Base-by-base conservation (phyloP, 2,329 filamentous ascomycete genomes). In the Penicillium sumatraense region DNA sequence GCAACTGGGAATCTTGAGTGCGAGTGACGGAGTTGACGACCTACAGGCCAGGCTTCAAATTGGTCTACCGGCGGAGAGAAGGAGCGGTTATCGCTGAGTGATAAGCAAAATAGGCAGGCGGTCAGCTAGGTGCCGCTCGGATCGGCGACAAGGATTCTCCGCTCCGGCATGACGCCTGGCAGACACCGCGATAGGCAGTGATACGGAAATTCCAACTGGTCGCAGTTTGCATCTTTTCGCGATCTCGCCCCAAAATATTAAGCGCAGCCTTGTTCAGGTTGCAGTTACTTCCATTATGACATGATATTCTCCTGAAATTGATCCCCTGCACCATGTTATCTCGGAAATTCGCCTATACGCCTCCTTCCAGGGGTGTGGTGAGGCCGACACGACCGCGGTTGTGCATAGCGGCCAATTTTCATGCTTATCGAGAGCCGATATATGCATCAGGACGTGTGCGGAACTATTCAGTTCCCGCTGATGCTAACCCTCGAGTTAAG, bases 341-440 rank as follows among this genome's bases (percentile, higher is more conserved):
- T 59, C 67, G 63, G 65, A 66, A 64, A 58, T 57, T 58, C 49
- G 63, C 63, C 48, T 66, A 62, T 60, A 27, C 62, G 56, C 69
- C 71, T 63, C 70, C 51, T 64, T 66, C 64, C 41, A 68, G 68
- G 69, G 68, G 65, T 59, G 59, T 65, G 21, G 53, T 63, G 50
- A 66, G 62, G 51, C 66, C 64, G 48, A 47, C 55, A 44, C 65
- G 60, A 48, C 55, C 61, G 47, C 66, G 53, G 59, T 60, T 68
- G 53, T 66, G 65, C 51, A 58, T 58, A 56, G 55, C 60, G 53
- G 56, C 58, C 21, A 31, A 53, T 38, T 21, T 59, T 36, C 59
- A 36, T 59, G 57, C 40, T 35, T 58, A 53, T 58, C 61, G 48
- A 46, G 38, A 36, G 50, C 52, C n/a, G n/a, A n/a, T n/a, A 16